Conservation (phyloP, 768 basidiomycete species). For the Boletus coccyginus region DNA sequence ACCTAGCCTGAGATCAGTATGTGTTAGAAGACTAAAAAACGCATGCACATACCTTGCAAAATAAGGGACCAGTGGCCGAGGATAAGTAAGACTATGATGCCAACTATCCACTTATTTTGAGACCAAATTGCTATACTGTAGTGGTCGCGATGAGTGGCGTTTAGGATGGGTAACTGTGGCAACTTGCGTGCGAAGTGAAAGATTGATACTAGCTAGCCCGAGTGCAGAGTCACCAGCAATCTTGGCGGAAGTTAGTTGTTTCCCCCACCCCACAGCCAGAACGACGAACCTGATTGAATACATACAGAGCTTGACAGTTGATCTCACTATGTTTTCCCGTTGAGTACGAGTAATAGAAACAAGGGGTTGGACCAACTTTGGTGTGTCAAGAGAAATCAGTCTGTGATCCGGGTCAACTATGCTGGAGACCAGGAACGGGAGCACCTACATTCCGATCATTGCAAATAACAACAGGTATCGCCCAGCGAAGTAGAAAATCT, state of each 20-base stretch:
- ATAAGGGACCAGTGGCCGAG: slow-evolving; percentile 72
- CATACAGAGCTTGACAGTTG: slow-evolving; percentile 46
- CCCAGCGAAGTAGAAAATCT: slow-evolving; percentile 46
- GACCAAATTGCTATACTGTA: slow-evolving; percentile 64
- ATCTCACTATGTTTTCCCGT: slow-evolving; percentile 27
- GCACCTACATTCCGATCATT: slow-evolving; percentile 45
- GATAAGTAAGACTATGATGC: slow-evolving; percentile 49
- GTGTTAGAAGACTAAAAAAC: background rate
- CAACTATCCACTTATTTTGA: slow-evolving; percentile 51
- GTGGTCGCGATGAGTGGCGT: slow-evolving; percentile 11
- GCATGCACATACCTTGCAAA: slow-evolving; percentile 47
- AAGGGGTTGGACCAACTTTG: slow-evolving; percentile 12
- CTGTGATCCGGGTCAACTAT: slow-evolving; percentile 7
- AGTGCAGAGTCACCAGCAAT: slow-evolving; percentile 43
- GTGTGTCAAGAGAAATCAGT: slow-evolving; percentile 37
- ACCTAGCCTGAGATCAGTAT: slow-evolving; percentile 35
- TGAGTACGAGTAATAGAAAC: background rate
- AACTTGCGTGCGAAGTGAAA: slow-evolving; percentile 44
- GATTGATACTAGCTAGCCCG: slow-evolving; percentile 46
- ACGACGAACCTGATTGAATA: slow-evolving; percentile 42
- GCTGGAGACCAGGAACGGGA: background rate
- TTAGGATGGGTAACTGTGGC: background rate
- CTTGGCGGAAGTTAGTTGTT: slow-evolving; percentile 18
- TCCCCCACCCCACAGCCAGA: background rate
- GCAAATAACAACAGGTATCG: slow-evolving; percentile 45